Evolutionary conservation across 192 early-diverging fungal genomes (phyloP).

Genomic region (Rhizophagus clarus): DNA sequence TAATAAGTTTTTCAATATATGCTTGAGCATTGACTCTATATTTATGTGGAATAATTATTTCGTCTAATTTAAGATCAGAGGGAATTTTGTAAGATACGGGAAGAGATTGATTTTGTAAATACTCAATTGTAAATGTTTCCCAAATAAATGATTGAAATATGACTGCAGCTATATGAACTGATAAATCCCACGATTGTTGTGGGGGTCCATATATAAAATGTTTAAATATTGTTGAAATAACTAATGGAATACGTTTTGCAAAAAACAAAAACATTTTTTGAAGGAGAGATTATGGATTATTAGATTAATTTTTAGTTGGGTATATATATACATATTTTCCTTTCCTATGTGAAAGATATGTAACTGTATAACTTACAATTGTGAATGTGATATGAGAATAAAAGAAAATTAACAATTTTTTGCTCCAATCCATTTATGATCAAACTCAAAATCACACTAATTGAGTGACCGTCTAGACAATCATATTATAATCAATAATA

Average conservation of each 20-base stretch:
- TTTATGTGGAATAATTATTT: conserved; percentile 28
- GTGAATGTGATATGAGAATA: too few species aligned
- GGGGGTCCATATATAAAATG: conserved; percentile 42
- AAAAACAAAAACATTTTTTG: not conserved
- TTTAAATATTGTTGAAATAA: not conserved
- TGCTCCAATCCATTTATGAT: too few species aligned
- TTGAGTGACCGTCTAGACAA: too few species aligned
- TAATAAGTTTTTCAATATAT: conserved; percentile 37
- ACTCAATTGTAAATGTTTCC: conserved; percentile 41
- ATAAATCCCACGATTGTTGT: conserved; percentile 48
- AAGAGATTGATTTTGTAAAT: conserved; percentile 41
- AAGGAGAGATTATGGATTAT: too few species aligned
- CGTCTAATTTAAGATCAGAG: conserved; percentile 33
- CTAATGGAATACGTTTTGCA: not conserved
- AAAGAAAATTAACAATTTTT: too few species aligned
- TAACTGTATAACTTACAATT: too few species aligned
- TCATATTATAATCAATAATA: too few species aligned
- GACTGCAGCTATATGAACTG: conserved; percentile 37
- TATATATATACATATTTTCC: too few species aligned
- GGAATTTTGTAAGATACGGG: conserved; percentile 15
- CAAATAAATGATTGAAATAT: too few species aligned
- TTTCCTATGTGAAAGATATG: too few species aligned
- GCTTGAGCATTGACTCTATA: conserved; percentile 42
- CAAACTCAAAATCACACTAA: too few species aligned
- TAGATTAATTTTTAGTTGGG: too few species aligned